Evolutionary conservation across 768 basidiomycete genomes (phyloP), one percentile per base, ranked within the genome.

Genomic region (Naganishia friedmannii): DNA sequence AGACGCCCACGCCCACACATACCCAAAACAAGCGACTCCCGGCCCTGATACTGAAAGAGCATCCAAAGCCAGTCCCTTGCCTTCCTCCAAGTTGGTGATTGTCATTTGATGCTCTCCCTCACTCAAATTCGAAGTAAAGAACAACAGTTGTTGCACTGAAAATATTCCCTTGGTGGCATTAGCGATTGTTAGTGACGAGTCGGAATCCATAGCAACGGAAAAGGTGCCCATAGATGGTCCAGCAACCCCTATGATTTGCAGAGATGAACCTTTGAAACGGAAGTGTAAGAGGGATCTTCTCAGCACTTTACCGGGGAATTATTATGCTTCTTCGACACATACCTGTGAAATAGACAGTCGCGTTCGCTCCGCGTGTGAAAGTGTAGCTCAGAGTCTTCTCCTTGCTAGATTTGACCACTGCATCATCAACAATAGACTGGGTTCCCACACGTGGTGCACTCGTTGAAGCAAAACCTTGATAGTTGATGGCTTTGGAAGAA

Each of bases 301-400:
- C 9, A 34, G n/a, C 31, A 3, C 9, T 45, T 3, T 13, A 26
- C 39, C 4, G 8, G 4, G 39, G 15, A 6, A 42, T 1, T 1
- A 13, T 29, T 1, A 4, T 13, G 2, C 4, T 45, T 28, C 1
- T 28, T 19, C 12, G n/a, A 57, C 37, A 23, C 57, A 34, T 7
- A 63, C 68, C 68, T 28, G 68, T 69, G 28, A 69, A 69, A 21
- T 60, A 60, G 13, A 69, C 45, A 17, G 46, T 69, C 28, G 68
- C 68, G 21, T 48, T 63, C 29, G 68, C 55, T 8, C 19, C 37
- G 19, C 58, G 26, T 4, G 68, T 69, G 28, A 57, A 45, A 28
- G 68, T 69, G 32, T 58, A 69, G 48, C 56, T 69, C 51, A 69
- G 29, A 0, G 68, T 69, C 23, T 60, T 58, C 2, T 53, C 56